A percentile compares a stretch with the other conserved stretches of the same genome.
Evolutionary conservation across 768 basidiomycete species (phyloP).

Genomic region (Mycena indigotica): DNA sequence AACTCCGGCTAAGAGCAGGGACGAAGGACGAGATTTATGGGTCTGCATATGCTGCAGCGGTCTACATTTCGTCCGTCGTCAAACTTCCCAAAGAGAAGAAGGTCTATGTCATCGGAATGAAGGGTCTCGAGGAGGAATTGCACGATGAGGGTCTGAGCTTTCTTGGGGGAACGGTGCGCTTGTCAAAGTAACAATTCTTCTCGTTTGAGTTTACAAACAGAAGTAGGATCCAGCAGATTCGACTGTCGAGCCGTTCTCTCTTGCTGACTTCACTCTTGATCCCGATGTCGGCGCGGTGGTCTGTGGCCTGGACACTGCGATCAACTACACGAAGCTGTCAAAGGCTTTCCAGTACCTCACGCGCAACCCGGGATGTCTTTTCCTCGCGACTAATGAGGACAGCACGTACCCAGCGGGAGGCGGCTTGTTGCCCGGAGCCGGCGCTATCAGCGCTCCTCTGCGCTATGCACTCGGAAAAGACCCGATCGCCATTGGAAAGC

Average conservation of each 20-base stretch:
- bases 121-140: constrained; percentile 91
- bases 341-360: constrained; percentile 91
- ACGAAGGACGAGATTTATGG: constrained; percentile 96
- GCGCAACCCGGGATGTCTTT: constrained; percentile 75
- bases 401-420: constrained; percentile 83
- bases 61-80: constrained; percentile 83
- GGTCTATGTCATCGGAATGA: constrained; percentile 93
- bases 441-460: constrained; percentile 82
- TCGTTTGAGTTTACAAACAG: constrained; percentile 3
- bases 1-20: background rate
- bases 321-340: constrained; percentile 93
- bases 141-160: constrained; percentile 80
- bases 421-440: constrained; percentile 80
- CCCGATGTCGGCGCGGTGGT: constrained; percentile 86
- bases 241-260: constrained; percentile 67
- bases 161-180: constrained; percentile 82
- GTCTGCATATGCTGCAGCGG: constrained; percentile 78
- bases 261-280: constrained; percentile 74
- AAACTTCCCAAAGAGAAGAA: constrained; percentile 89
- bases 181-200: constrained; percentile 7
- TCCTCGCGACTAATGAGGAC: constrained; percentile 92
- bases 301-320: constrained; percentile 82
- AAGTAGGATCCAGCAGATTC: constrained; percentile 82
- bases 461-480: constrained; percentile 63
- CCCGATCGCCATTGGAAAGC: constrained; percentile 19